Evolutionary conservation across 495 filamentous ascomycete genomes (phyloP), one percentile per base, ranked within the genome.

Genomic region (Podospora sp.): DNA sequence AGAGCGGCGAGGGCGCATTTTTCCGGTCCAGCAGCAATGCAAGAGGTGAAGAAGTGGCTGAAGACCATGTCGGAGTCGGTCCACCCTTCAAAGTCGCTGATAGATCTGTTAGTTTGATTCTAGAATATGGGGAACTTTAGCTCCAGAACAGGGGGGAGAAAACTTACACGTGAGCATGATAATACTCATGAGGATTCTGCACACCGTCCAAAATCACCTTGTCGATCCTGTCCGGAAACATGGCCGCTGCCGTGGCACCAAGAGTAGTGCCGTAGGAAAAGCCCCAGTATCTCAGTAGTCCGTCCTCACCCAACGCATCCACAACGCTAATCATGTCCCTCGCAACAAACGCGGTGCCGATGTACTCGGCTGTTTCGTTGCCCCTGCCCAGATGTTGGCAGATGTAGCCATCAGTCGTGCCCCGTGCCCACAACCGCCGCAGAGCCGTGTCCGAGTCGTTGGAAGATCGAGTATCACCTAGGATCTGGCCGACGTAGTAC

Each of bases 151-250:
- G 49, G 33, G 21, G n/a, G n/a, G n/a, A n/a, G n/a, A n/a, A 20
- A 58, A 53, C 68, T 63, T 66, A 71, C 65, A 58, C 65, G 16
- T 67, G 69, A 8, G 61, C 68, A 35, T 79, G 71, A 60, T 79
- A 81, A 57, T 82, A 82, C 18, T 81, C 73, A 46, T 77, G 73
- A 0, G 75, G 73, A 68, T 79, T 81, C 51, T 78, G 72, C 21
- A 81, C 78, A 7, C 80, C 80, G 55, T 83, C 80, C 8, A 83
- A 58, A 22, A 83, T 69, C 52, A 82, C 64, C 63, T 71, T 73
- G 35, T 77, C 79, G n/a, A 82, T 62, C n/a, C 77, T 72, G 6
- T 82, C 79, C 0, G 81, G 81, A 65, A 82, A 83, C 77, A 83
- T 79, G 60, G 78, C 76, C 20, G 77, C 79, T 8, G 76, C 64